phyloP scores from a whole-genome alignment of 2,329 filamentous ascomycete genomes.

The Dothistroma septosporum region DNA sequence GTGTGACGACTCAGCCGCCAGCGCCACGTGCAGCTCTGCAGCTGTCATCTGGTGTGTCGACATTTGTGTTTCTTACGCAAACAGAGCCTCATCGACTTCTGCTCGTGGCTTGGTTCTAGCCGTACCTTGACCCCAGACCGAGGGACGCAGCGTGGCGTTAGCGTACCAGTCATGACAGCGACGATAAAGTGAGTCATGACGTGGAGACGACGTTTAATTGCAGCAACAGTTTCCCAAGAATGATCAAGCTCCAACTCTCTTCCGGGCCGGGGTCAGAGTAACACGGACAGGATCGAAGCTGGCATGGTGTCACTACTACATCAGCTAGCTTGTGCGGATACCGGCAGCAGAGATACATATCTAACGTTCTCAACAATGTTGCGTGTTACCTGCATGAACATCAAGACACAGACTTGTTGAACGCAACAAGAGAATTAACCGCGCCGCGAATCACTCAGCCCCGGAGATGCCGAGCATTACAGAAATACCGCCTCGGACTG shows the following conservation, averaged over 20 bases:
- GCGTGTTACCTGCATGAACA: too few species aligned
- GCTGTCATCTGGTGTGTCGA: not conserved
- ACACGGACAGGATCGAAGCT: not conserved
- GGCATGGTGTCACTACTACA: not conserved
- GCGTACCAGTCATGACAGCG: not conserved
- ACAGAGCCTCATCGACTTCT: slow-evolving; percentile 2
- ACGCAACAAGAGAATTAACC: too few species aligned
- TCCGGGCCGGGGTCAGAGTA: not conserved
- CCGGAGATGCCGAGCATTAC: slow-evolving; percentile 1
- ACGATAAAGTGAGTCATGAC: slow-evolving; percentile 6
- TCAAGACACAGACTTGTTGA: too few species aligned
- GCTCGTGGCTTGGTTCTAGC: slow-evolving; percentile 5
- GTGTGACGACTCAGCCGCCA: slow-evolving; percentile 4
- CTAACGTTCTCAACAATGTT: too few species aligned
- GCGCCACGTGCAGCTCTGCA: slow-evolving; percentile 6
- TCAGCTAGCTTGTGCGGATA: too few species aligned
- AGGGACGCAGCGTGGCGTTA: slow-evolving; percentile 1
- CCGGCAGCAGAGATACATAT: too few species aligned
- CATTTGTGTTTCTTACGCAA: slow-evolving; percentile 7
- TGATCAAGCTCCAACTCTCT: not conserved
- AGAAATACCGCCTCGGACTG: slow-evolving; percentile 19
- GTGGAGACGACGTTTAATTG: not conserved
- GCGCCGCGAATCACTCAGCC: not conserved
- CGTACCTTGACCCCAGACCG: not conserved
- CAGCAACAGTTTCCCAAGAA: not conserved